Conservation (phyloP, 2,329 filamentous ascomycete species). For the Colletotrichum sublineola region DNA sequence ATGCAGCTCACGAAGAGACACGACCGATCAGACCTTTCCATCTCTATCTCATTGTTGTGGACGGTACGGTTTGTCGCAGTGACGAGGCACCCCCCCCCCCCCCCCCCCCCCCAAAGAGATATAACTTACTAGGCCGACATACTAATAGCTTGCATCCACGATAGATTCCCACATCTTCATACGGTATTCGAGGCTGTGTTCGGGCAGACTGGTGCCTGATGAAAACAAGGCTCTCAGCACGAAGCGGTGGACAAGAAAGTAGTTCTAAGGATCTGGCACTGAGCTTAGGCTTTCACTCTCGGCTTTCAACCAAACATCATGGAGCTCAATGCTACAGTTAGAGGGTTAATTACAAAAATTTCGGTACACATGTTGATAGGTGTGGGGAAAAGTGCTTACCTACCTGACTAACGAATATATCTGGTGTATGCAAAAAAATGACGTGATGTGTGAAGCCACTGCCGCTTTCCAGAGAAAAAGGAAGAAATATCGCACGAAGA, state of each 20-base stretch:
- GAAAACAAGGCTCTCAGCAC: neutral
- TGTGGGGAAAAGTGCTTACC: neutral
- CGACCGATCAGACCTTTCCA: too few species aligned
- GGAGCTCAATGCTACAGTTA: neutral
- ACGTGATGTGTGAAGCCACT: neutral
- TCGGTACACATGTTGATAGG: neutral
- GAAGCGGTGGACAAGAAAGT: neutral
- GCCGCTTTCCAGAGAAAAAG: neutral
- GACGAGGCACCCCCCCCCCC: too few species aligned
- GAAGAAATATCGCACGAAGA: neutral
- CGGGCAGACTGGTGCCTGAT: constrained; percentile 49
- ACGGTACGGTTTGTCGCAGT: too few species aligned
- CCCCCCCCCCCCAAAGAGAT: too few species aligned
- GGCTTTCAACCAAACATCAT: neutral
- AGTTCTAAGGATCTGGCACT: neutral
- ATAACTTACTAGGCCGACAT: too few species aligned
- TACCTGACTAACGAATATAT: neutral
- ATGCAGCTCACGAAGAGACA: too few species aligned
- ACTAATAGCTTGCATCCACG: too few species aligned
- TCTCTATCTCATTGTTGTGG: too few species aligned
- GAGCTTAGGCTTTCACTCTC: neutral
- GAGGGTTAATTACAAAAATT: neutral
- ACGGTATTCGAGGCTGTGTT: constrained; percentile 45
- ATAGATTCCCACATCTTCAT: neutral
- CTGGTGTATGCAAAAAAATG: too few species aligned